Conservation (phyloP, 345 rosid genomes). For the Sonneratia caseolaris region DNA sequence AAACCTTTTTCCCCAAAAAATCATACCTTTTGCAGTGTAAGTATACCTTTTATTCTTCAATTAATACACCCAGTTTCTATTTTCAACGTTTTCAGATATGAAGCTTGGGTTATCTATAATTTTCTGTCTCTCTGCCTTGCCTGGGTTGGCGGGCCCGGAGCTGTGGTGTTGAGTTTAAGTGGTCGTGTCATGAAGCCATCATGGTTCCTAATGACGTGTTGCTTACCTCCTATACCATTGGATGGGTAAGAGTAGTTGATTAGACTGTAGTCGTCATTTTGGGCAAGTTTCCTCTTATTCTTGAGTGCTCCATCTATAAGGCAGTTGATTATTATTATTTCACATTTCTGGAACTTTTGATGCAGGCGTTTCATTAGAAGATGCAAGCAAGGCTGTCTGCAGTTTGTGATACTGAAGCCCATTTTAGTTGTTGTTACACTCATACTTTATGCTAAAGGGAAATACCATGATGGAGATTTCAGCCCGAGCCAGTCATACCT, state of each 20-base stretch:
- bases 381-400: constrained; percentile 97
- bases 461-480: constrained; percentile 90
- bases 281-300: neutral
- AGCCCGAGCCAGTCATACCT: constrained; percentile 82
- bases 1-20: neutral
- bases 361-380: constrained; percentile 88
- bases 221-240: constrained; percentile 74
- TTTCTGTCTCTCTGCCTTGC: constrained; percentile 86
- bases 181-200: constrained; percentile 86
- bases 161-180: constrained; percentile 82
- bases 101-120: constrained; percentile 98
- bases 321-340: neutral
- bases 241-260: constrained; percentile 65
- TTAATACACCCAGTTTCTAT: neutral
- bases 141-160: constrained; percentile 99
- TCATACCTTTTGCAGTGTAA: neutral
- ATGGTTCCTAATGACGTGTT: constrained; percentile 81
- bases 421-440: constrained; percentile 80
- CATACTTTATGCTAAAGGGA: constrained; percentile 80
- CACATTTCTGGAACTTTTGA: constrained; percentile 6
- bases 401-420: constrained; percentile 94
- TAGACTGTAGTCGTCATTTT: neutral
- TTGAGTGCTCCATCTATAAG: neutral
- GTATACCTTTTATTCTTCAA: neutral
- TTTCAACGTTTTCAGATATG: constrained; percentile 49